Conservation (phyloP, 805 yeast genomes). For the Candida insectalens region DNA sequence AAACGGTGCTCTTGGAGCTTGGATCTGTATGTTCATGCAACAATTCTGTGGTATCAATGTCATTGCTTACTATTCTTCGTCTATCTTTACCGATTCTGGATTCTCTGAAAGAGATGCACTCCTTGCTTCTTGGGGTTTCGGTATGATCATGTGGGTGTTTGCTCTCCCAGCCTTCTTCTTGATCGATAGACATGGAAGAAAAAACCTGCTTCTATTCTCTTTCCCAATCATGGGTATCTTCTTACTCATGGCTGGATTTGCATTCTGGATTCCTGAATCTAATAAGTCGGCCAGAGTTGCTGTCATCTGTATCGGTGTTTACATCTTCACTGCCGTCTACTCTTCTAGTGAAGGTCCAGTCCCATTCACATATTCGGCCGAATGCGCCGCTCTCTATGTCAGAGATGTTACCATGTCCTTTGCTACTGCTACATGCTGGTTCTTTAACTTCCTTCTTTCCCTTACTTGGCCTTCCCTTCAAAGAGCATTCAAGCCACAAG, state of each 20-base stretch:
- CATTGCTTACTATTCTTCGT: conserved; percentile 76
- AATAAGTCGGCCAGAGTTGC: conserved; percentile 47
- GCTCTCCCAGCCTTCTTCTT: conserved; percentile 54
- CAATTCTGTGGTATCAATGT: conserved; percentile 88
- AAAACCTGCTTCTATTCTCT: conserved; percentile 41
- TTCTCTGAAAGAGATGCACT: conserved; percentile 53
- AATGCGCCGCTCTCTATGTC: conserved; percentile 68
- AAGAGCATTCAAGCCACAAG: conserved; percentile 61
- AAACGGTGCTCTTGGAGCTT: conserved; percentile 72
- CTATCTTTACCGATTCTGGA: conserved; percentile 62
- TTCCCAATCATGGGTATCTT: conserved; percentile 59
- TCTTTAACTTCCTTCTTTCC: conserved; percentile 60
- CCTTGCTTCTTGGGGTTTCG: conserved; percentile 81
- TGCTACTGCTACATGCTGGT: conserved; percentile 71
- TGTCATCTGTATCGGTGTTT: conserved; percentile 62
- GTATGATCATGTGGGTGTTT: conserved; percentile 61
- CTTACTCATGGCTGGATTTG: conserved; percentile 54
- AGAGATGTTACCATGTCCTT: conserved; percentile 75
- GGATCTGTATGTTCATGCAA: conserved; percentile 82
- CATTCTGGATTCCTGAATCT: conserved; percentile 53
- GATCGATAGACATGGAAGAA: conserved; percentile 60
- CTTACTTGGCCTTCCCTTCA: conserved; percentile 74
- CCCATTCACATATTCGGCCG: conserved; percentile 83
- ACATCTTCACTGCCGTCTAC: conserved; percentile 62
- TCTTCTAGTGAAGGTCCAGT: conserved; percentile 87